Percentiles rank a stretch among this genome's conserved stretches.
These are phyloP conservation scores for Apiospora malaysiana DNA, from an alignment of 2,329 filamentous ascomycete genomes.

Conservation along the genomic window DNA sequence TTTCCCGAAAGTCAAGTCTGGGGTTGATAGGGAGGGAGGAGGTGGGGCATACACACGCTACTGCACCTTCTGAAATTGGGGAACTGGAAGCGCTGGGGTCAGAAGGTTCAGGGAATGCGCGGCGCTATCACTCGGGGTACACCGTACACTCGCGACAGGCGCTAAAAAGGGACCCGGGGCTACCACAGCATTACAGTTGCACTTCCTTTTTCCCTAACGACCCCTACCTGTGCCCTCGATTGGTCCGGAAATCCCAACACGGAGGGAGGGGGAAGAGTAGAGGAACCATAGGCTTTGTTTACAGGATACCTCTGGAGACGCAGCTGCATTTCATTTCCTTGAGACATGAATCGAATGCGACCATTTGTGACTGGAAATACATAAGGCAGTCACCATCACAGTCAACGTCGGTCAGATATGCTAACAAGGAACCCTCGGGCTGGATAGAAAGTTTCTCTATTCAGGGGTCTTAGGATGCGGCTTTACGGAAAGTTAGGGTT, in stretches of 20 bases:
- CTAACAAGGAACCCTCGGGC: neutral
- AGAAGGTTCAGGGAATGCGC: constrained; percentile 18
- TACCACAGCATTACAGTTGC: constrained; percentile 3
- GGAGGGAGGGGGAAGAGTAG: neutral
- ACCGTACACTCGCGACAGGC: neutral
- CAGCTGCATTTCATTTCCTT: neutral
- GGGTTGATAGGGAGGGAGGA: constrained; percentile 17
- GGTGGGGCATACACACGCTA: neutral
- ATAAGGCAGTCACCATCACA: neutral
- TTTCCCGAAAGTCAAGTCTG: constrained; percentile 15
- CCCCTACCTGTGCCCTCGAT: neutral
- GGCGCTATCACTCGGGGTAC: constrained; percentile 2
- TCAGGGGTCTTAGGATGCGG: neutral
- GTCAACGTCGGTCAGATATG: neutral
- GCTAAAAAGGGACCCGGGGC: neutral
- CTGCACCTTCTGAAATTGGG: constrained; percentile 21
- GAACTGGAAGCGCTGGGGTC: constrained; percentile 14
- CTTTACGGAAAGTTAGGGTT: neutral
- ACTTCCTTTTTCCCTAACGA: neutral
- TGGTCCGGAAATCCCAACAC: constrained; percentile 1
- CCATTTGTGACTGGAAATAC: neutral
- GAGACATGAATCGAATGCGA: neutral
- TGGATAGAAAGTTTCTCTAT: neutral
- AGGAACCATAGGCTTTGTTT: constrained; percentile 16
- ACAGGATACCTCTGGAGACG: constrained; percentile 5